Evolutionary conservation across 1,139 yeast species (phyloP), one percentile per base, ranked within the genome.

Genomic region (Blastobotrys malaysiensis): DNA sequence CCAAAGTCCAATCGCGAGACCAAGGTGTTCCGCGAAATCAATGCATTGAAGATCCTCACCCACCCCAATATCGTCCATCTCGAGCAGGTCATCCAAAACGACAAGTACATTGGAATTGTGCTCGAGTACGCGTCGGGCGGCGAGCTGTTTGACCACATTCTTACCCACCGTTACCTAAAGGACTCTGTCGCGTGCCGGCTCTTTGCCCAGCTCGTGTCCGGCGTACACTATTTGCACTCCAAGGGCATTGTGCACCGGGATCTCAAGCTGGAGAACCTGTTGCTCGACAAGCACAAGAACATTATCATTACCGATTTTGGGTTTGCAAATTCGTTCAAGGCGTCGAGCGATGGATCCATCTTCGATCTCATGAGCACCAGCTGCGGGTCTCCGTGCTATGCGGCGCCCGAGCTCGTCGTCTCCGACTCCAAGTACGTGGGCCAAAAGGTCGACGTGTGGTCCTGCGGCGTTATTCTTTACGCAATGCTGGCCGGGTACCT

Each of bases 311-410:
- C 90, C 43, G 96, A 87, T 69, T 87, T 87, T 70, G 96, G 96
- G 1, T 93, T 93, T 73, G 99, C 95, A 47, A 93, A 93, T 72
- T 85, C 95, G 45, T 93, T 89, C 73, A 79, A 80, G 57, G 57
- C 60, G 6, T 49, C 57, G 1, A 48, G 58, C 13, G 76, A 76
- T 60, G 65, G 65, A 19, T 52, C 62, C 11, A 59, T 61, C 22
- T 60, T 57, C 16, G 97, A 89, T 68, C 75, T 89, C 54, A 93
- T 93, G 99, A 86, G 85, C 68, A 93, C 99, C 0, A 84, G 93
- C 50, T 93, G 99, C 72, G 99, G 99, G 1, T 88, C 97, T 5
- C 99, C 99, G 0, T 91, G 99, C 70, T 93, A 93, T 70, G 98
- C 98, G 0, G 99, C 99, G 2, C 99, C 99, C 0, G 99, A 93